A percentile compares a stretch with the other conserved stretches of the same genome.
These are phyloP conservation scores for Anisogramma anomala DNA, from an alignment of 2,329 filamentous ascomycete genomes.

Conservation along the genomic window DNA sequence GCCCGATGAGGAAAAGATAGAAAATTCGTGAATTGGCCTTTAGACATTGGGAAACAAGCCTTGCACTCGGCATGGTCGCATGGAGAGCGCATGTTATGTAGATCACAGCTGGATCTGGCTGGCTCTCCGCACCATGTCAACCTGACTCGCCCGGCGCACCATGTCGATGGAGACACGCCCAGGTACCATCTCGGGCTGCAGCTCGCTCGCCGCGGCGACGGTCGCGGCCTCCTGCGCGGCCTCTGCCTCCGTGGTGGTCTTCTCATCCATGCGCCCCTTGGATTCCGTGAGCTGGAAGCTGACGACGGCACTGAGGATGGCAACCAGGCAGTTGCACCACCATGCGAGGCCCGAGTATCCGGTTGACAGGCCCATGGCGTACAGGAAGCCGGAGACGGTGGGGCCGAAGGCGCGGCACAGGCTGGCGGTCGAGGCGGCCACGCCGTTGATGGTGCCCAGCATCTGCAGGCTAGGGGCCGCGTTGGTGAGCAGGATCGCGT, in stretches of 20 bases:
- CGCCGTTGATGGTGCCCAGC: slow-evolving; percentile 84
- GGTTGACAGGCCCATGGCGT: slow-evolving; percentile 64
- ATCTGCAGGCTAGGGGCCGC: slow-evolving; percentile 73
- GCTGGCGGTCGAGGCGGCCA: slow-evolving; percentile 83
- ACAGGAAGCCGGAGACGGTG: slow-evolving; percentile 74
- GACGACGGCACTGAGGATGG: slow-evolving; percentile 60
- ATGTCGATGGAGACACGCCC: slow-evolving; percentile 14
- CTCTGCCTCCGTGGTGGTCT: slow-evolving; percentile 28
- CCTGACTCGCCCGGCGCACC: slow-evolving; percentile 11
- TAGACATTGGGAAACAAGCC: slow-evolving; percentile 5
- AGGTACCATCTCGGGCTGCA: slow-evolving; percentile 15
- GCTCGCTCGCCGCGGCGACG: slow-evolving; percentile 12
- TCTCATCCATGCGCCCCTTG: slow-evolving; percentile 32
- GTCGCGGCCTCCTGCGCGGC: slow-evolving; percentile 20
- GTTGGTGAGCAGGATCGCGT: slow-evolving; percentile 80
- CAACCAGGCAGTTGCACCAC: slow-evolving; percentile 79
- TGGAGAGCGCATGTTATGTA: not conserved
- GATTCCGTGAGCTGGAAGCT: slow-evolving; percentile 66
- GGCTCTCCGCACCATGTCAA: slow-evolving; percentile 8
- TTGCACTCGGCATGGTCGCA: not conserved
- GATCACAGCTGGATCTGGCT: slow-evolving; percentile 12
- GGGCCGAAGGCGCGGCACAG: slow-evolving; percentile 81
- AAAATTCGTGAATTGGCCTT: slow-evolving; percentile 12
- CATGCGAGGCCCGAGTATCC: slow-evolving; percentile 84
- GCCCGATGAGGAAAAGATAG: slow-evolving; percentile 2